Evolutionary conservation across 805 yeast species (phyloP), one percentile per base, ranked within the genome.

Genomic region (Teunomyces aglyptinius): DNA sequence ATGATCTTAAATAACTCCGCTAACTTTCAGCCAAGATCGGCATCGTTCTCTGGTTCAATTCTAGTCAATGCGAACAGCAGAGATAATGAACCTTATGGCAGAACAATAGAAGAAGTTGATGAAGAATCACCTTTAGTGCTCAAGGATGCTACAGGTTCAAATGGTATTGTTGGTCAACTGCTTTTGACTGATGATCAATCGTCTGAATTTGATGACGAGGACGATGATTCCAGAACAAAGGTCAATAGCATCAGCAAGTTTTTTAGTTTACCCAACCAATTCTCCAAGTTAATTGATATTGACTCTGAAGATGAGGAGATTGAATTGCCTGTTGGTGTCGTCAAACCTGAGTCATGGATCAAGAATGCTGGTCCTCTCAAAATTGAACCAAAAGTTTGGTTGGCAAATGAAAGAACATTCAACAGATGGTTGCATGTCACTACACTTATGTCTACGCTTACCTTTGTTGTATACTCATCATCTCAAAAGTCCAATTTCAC

Each of bases 321-420:
- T 40, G 82, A 77, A 18, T 73, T 92, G 47, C 99, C 99, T 10
- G 82, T 86, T 2, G 98, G 98, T 12, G 98, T 92, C 16, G 74
- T 75, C 38, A 87, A 85, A 60, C 99, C 99, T 46, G 81, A 78
- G 20, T 72, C 76, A 27, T 80, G 87, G 68, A 76, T 92, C 57
- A 87, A 91, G 60, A 90, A 90, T 64, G 84, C 91, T 22, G 96
- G 97, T 6, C 94, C 97, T 1, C 81, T 90, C 46, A 90, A 87
- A 67, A 91, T 94, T 48, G 99, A 94, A 71, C 95, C 98, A 26
- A 94, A 94, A 63, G 99, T 94, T 11, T 94, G 98, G 97, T 76
- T 94, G 53, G 99, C 99, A 24, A 94, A 94, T 62, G 99, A 94
- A 71, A 85, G 99, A 66, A 94, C 99, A 3, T 92, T 91, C 71